phyloP scores from a whole-genome alignment of 1,139 yeast genomes.

The Zygosaccharomyces pseudobailii region DNA sequence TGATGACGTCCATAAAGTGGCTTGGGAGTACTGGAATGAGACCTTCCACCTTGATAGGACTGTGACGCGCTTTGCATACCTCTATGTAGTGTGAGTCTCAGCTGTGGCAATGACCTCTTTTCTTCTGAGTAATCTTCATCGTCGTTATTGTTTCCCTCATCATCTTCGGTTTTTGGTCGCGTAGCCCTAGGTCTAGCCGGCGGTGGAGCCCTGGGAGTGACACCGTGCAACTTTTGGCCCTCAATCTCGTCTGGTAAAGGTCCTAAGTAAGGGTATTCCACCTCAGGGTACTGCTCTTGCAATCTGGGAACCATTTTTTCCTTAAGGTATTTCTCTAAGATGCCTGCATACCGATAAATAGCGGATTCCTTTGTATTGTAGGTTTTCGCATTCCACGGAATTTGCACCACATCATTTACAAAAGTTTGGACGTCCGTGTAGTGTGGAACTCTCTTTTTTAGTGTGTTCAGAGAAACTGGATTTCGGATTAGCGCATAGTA shows the following conservation, averaged over 20 bases:
- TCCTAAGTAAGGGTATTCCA: constrained; percentile 67
- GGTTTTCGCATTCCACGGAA: constrained; percentile 83
- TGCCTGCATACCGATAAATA: constrained; percentile 66
- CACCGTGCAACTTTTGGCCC: constrained; percentile 13
- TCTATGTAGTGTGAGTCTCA: constrained; percentile 15
- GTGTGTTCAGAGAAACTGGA: constrained; percentile 70
- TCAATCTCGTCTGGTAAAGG: constrained; percentile 55
- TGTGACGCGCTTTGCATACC: constrained; percentile 15
- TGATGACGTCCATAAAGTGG: constrained; percentile 23
- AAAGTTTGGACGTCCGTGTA: constrained; percentile 65
- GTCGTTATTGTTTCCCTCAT: constrained; percentile 35
- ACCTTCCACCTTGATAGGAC: constrained; percentile 14
- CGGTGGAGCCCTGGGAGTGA: constrained; percentile 13
- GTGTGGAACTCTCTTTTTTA: constrained; percentile 44
- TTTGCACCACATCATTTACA: constrained; percentile 71
- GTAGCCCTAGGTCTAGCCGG: neutral
- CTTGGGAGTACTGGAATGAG: constrained; percentile 24
- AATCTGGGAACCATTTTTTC: constrained; percentile 51
- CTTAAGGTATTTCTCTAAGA: constrained; percentile 58
- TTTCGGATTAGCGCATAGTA: constrained; percentile 62
- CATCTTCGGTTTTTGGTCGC: constrained; percentile 18
- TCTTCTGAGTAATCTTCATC: constrained; percentile 22
- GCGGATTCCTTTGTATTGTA: constrained; percentile 69
- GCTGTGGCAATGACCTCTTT: constrained; percentile 14
- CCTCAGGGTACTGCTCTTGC: constrained; percentile 39